Evolutionary conservation across 2,329 filamentous ascomycete genomes (phyloP).

Genomic region (Fusarium sarcochroum): DNA sequence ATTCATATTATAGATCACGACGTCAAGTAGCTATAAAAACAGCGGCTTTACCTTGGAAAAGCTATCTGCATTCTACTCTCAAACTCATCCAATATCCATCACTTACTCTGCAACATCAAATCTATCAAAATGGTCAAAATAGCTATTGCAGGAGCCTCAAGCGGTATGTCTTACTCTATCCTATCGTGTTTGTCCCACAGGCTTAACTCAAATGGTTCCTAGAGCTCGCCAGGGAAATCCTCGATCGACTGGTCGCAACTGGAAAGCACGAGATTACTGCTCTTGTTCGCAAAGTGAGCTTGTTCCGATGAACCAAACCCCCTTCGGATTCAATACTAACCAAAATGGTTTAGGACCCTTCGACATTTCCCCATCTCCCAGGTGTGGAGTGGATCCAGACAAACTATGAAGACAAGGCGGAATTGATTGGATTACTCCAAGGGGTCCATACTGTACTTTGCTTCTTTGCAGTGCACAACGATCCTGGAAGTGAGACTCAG

Average conservation of each 20-base stretch:
- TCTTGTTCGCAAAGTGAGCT: background rate
- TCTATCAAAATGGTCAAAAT: conserved; percentile 11
- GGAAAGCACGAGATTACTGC: background rate
- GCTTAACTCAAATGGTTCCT: rapidly evolving
- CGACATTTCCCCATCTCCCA: background rate
- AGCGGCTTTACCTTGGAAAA: too few relatives aligned
- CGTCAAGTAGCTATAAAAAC: too few relatives aligned
- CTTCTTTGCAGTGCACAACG: conserved; percentile 7
- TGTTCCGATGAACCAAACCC: rapidly evolving
- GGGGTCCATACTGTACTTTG: conserved; percentile 11
- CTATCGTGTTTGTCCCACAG: too few relatives aligned
- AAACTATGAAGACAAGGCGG: background rate
- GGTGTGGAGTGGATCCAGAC: background rate
- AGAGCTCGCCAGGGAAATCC: conserved; percentile 16
- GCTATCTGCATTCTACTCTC: background rate
- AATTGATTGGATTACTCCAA: background rate
- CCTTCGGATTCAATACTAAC: rapidly evolving
- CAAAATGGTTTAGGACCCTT: background rate
- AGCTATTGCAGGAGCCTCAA: conserved; percentile 10
- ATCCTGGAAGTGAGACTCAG: background rate
- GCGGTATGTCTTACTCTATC: background rate
- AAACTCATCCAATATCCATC: too few relatives aligned
- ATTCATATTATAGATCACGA: too few relatives aligned
- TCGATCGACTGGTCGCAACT: conserved; percentile 9
- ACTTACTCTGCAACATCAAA: background rate